phyloP scores from a whole-genome alignment of 352 stramenopile genomes.

The Phytopythium kandeliae region DNA sequence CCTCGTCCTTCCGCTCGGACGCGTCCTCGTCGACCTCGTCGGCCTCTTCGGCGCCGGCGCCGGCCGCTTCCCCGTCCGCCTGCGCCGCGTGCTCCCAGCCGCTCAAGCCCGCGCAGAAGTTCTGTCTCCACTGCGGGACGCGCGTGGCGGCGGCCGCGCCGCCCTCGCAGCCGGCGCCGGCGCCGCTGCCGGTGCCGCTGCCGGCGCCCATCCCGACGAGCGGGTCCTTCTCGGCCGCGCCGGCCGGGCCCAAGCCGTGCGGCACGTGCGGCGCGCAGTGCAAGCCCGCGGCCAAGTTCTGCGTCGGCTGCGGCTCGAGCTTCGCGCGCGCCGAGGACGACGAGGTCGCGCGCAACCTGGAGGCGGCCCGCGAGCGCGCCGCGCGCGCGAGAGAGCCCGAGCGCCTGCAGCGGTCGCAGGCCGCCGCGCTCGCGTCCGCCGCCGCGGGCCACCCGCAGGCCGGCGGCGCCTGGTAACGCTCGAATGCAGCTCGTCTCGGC shows the following conservation, averaged over 20 bases:
- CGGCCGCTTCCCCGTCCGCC: slow-evolving; percentile 7
- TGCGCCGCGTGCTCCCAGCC: slow-evolving; percentile 44
- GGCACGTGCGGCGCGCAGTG: slow-evolving; percentile 58
- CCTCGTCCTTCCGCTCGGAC: slow-evolving; percentile 14
- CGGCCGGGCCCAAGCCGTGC: slow-evolving; percentile 50
- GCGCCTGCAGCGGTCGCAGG: slow-evolving; percentile 55
- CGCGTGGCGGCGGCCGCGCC: slow-evolving; percentile 18
- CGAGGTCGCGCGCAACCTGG: slow-evolving; percentile 72
- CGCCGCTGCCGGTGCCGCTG: slow-evolving; percentile 26
- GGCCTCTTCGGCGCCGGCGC: slow-evolving; percentile 8
- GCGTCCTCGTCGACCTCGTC: slow-evolving; percentile 6
- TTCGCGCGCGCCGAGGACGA: slow-evolving; percentile 74
- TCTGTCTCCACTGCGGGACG: slow-evolving; percentile 73
- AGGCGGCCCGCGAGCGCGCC: slow-evolving; percentile 40
- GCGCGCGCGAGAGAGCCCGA: slow-evolving; percentile 48
- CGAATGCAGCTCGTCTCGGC: too few relatives aligned
- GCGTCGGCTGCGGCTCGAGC: slow-evolving; percentile 73
- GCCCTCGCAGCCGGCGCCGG: slow-evolving; percentile 8
- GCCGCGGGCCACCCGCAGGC: slow-evolving; percentile 1
- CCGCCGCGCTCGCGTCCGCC: slow-evolving; percentile 52
- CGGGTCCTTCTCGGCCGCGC: slow-evolving; percentile 24
- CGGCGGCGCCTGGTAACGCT: slow-evolving; percentile 1
- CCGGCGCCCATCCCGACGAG: slow-evolving; percentile 51
- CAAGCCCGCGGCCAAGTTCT: slow-evolving; percentile 79
- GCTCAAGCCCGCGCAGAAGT: slow-evolving; percentile 64